Evolutionary conservation across 2,329 filamentous ascomycete species (phyloP), one percentile per base, ranked within the genome.

Genomic region (Trichoderma sp.): DNA sequence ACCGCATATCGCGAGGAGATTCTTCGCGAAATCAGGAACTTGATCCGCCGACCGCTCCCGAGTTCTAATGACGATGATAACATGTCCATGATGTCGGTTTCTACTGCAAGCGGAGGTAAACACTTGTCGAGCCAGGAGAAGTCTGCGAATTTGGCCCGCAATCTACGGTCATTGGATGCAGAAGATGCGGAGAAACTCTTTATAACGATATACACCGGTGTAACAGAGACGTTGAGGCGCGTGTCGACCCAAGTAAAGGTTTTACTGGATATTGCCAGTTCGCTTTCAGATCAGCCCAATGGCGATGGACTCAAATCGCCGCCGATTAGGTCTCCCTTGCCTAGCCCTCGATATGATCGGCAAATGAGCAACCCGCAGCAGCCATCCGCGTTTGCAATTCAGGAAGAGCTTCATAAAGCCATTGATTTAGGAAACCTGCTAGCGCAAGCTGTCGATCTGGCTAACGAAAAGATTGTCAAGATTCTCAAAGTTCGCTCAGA

Each of bases 31-130:
- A 91, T 98, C 79, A 92, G 95, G 76, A 90, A 89, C 39, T 85
- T 98, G 63, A 95, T 99, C 64, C 89, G 94, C 68, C 89, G 90
- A 71, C 92, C 95, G 28, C 85, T 99, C 50, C 96, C 96, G 0
- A 97, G 94, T 78, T 97, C 95, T 12, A 96, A 90, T 76, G 96
- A 99, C 73, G 95, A 98, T 75, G 96, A 99, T 78, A 93, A 92
- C 73, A 93, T 96, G 79, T 97, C 94, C 0, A 92, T 95, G 84
- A 91, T 95, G 82, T 95, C 95, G 1, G 87, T 91, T 0, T 97
- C 95, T 3, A 98, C 95, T 1, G 84, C 89, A 68, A 88, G 88
- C 73, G 89, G 89, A 55, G 91, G 91, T 32, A 88, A 88, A 72
- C 88, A 90, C 74, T 83, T 91, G 55, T 92, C 89, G 20, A 92